Conservation (phyloP, 495 filamentous ascomycete genomes). For the Aspergillus saccharolyticus region DNA sequence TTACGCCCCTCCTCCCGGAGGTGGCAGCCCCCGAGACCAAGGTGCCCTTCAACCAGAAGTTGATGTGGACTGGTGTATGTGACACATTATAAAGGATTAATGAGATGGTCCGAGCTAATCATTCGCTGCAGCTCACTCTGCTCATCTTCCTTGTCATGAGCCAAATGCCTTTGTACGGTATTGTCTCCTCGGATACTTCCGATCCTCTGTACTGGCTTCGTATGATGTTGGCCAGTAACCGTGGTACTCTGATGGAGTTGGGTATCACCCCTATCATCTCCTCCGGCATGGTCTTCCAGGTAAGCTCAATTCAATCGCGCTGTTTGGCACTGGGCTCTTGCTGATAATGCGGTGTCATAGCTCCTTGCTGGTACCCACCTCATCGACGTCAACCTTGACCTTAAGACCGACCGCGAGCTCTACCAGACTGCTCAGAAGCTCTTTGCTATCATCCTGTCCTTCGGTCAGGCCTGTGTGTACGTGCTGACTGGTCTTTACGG, state of each 20-base stretch:
- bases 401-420: constrained; percentile 98
- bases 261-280: constrained; percentile 99
- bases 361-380: constrained; percentile 98
- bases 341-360: constrained; percentile 22
- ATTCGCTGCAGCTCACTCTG: constrained; percentile 65
- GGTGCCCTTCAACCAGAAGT: constrained; percentile 95
- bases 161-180: constrained; percentile 97
- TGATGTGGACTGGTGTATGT: constrained; percentile 96
- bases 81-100: constrained; percentile 13
- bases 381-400: constrained; percentile 98
- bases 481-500: constrained; percentile 98
- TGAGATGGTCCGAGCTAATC: constrained; percentile 30
- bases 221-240: constrained; percentile 99
- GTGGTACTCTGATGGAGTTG: constrained; percentile 97
- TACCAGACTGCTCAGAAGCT: constrained; percentile 99
- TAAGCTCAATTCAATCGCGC: constrained; percentile 21
- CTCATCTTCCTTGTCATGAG: constrained; percentile 99
- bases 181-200: constrained; percentile 92
- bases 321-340: constrained; percentile 4
- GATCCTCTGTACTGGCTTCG: constrained; percentile 99
- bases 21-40: constrained; percentile 95
- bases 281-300: constrained; percentile 99
- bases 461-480: constrained; percentile 94
- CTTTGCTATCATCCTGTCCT: constrained; percentile 95
- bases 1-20: constrained; percentile 97